Evolutionary conservation across 352 stramenopile genomes (phyloP), one percentile per base, ranked within the genome.

Genomic region (Pythium sp.): DNA sequence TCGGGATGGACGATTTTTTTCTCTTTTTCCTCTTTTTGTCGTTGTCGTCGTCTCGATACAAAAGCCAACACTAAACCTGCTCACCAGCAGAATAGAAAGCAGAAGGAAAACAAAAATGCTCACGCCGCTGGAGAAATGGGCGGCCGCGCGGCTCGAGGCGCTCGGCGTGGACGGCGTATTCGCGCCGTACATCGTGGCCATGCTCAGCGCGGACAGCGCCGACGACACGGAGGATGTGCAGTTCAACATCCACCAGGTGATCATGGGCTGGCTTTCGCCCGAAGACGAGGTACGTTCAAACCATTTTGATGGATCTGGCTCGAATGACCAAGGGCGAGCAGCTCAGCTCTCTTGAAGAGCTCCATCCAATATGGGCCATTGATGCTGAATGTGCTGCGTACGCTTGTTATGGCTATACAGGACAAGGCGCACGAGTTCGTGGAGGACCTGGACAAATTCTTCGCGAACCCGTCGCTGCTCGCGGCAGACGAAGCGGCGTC

Each of bases 81-180:
- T 4, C 36, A 43, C 28, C 28, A 32, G 28, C 28, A 43, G 36
- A 43, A 15, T 5, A 43, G 36, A 43, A 15, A 43, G 36, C 12
- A 12, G 36, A 43, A 47, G 4, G 2, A 32, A 32, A 58, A 66
- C 26, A 24, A 46, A 65, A 12, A 69, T 64, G 56, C 55, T 59
- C n/a, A 38, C 57, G 72, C 64, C 77, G 74, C 76, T 95, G 20
- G 81, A 91, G 67, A 72, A 72, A 49, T 95, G 87, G 87, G 80
- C 87, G 36, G 86, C 74, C 15, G 65, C 77, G 72, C 82, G 76
- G 54, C 74, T 95, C 46, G 81, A 91, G 63, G 78, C 68, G 46
- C 76, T 95, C 49, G 84, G 86, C 36, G 87, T 95, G 4, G 87
- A 95, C 72, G 79, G 82, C 51, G 86, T 93, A 49, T 95, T 95